A percentile compares a stretch with the other conserved stretches of the same genome.
Evolutionary conservation across 75 land plant species (phyloP).

Genomic region (Ceratopteris richardii): DNA sequence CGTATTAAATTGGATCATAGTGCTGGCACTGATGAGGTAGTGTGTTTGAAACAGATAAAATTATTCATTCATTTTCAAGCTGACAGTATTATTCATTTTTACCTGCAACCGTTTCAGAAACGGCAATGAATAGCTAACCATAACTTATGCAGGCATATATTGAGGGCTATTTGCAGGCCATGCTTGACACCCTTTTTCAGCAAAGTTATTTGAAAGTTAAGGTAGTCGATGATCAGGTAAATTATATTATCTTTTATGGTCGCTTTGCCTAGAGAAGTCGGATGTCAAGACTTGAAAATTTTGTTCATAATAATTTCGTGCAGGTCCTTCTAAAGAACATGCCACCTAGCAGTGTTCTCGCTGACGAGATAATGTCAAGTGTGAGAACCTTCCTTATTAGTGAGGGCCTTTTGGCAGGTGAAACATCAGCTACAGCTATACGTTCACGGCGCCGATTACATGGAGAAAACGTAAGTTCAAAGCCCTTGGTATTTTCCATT

Average conservation of each 20-base stretch:
- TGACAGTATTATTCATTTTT: background rate
- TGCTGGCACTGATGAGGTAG: slow-evolving; percentile 89
- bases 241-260: too few species aligned
- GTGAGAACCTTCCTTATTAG: slow-evolving; percentile 68
- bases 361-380: slow-evolving; percentile 67
- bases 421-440: slow-evolving; percentile 39
- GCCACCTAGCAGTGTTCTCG: slow-evolving; percentile 72
- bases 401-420: slow-evolving; percentile 68
- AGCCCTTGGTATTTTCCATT: too few species aligned
- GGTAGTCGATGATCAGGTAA: slow-evolving; percentile 80
- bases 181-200: slow-evolving; percentile 75
- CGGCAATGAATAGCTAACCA: background rate
- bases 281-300: too few species aligned
- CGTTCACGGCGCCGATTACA: slow-evolving; percentile 44
- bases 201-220: slow-evolving; percentile 79
- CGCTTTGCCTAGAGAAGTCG: too few species aligned
- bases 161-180: slow-evolving; percentile 92
- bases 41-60: too few species aligned
- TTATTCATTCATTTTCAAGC: background rate
- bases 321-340: slow-evolving; percentile 83
- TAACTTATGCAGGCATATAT: slow-evolving; percentile 57
- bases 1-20: slow-evolving; percentile 73
- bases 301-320: background rate
- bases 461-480: slow-evolving; percentile 48
- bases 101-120: background rate